phyloP scores from a whole-genome alignment of 2,329 filamentous ascomycete genomes.

The Colletotrichum sp. region DNA sequence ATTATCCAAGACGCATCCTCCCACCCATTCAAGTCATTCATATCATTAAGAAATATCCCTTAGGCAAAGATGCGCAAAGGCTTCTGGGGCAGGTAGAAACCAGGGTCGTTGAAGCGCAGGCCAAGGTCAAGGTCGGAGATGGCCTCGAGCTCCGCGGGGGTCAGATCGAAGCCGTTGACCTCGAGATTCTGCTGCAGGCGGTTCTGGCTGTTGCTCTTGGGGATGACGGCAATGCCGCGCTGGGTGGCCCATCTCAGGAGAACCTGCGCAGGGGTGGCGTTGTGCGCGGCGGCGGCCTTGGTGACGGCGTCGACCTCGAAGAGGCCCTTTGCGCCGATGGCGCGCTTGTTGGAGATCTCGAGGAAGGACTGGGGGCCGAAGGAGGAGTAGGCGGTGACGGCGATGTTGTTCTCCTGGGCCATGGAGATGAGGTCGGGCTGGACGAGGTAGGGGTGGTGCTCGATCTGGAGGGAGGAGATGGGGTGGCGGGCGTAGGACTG shows the following conservation, averaged over 20 bases:
- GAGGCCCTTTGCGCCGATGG: slow-evolving; percentile 29
- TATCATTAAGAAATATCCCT: background rate
- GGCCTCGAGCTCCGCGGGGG: slow-evolving; percentile 57
- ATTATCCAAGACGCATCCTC: background rate
- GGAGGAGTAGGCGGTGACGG: slow-evolving; percentile 69
- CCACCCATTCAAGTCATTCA: background rate
- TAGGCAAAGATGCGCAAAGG: slow-evolving; percentile 60
- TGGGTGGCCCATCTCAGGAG: slow-evolving; percentile 72
- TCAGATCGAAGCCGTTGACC: slow-evolving; percentile 59
- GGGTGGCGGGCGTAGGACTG: slow-evolving; percentile 61
- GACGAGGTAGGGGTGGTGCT: slow-evolving; percentile 72
- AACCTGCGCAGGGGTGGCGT: slow-evolving; percentile 68
- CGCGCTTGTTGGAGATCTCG: slow-evolving; percentile 33
- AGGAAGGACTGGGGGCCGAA: slow-evolving; percentile 61
- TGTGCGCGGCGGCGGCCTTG: slow-evolving; percentile 56
- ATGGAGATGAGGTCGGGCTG: slow-evolving; percentile 62
- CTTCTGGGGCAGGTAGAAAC: slow-evolving; percentile 40
- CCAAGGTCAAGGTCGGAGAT: slow-evolving; percentile 59
- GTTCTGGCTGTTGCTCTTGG: slow-evolving; percentile 62
- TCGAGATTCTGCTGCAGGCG: slow-evolving; percentile 62
- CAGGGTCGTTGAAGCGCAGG: slow-evolving; percentile 67
- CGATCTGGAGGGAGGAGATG: slow-evolving; percentile 66
- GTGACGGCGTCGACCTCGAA: slow-evolving; percentile 46
- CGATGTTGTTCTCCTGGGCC: slow-evolving; percentile 61
- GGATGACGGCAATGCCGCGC: slow-evolving; percentile 66